These are phyloP conservation scores for Articulospora tetracladia DNA, from an alignment of 495 filamentous ascomycete genomes.

Conservation along the genomic window DNA sequence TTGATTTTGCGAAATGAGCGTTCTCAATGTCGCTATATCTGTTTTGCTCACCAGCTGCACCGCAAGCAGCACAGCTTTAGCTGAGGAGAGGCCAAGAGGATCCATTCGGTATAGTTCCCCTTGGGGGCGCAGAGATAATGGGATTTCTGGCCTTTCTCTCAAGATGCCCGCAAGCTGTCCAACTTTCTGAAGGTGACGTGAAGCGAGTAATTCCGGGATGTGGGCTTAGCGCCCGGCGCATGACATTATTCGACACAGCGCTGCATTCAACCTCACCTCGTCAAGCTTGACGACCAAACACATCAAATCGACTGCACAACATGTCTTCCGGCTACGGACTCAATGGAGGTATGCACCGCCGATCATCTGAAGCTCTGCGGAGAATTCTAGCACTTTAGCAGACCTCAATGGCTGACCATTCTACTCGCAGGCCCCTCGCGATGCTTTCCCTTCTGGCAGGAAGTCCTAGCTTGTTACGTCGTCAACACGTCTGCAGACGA, in stretches of 20 bases:
- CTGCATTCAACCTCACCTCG: constrained; percentile 19
- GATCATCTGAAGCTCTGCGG: neutral
- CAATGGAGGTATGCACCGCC: constrained; percentile 61
- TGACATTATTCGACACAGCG: neutral
- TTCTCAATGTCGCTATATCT: constrained; percentile 59
- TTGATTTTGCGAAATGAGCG: constrained; percentile 54
- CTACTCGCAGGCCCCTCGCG: constrained; percentile 65
- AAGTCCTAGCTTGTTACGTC: constrained; percentile 85
- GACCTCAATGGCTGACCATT: constrained; percentile 18
- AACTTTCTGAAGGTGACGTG: constrained; percentile 7
- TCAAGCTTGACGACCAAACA: constrained; percentile 10
- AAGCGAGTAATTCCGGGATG: neutral
- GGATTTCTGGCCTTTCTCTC: constrained; percentile 3
- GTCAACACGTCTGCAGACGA: constrained; percentile 73
- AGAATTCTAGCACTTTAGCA: neutral
- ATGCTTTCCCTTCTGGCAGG: constrained; percentile 99
- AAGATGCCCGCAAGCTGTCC: neutral
- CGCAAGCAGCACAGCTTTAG: constrained; percentile 62
- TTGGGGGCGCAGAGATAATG: neutral
- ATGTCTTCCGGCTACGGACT: constrained; percentile 85
- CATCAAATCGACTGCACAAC: constrained; percentile 31
- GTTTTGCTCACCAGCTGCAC: constrained; percentile 51
- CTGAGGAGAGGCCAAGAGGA: constrained; percentile 26
- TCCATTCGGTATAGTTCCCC: constrained; percentile 16
- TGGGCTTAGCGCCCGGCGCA: neutral